phyloP scores from a whole-genome alignment of 2,329 filamentous ascomycete genomes.

The Aspergillus ustus region DNA sequence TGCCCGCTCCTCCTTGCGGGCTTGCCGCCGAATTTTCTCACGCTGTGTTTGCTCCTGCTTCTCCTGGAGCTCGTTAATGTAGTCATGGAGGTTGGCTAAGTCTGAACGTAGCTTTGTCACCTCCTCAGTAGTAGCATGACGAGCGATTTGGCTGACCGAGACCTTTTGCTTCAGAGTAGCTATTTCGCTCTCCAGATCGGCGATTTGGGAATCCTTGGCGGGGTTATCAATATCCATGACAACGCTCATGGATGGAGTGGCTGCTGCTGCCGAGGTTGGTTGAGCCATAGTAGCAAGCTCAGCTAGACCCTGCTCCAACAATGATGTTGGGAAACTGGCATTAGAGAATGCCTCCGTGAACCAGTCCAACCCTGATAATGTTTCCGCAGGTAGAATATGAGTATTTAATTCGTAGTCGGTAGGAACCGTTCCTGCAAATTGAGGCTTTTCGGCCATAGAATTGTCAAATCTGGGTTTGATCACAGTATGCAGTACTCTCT shows the following conservation, averaged over 20 bases:
- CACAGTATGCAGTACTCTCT: constrained; percentile 63
- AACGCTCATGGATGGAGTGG: constrained; percentile 18
- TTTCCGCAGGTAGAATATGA: constrained; percentile 35
- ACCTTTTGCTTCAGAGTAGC: constrained; percentile 43
- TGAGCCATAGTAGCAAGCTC: constrained; percentile 40
- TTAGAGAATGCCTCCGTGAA: constrained; percentile 46
- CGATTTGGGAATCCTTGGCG: constrained; percentile 32
- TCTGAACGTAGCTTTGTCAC: constrained; percentile 43
- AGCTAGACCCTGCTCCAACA: constrained; percentile 47
- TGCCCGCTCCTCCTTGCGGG: constrained; percentile 46
- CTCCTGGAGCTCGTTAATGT: constrained; percentile 44
- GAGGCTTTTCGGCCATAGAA: constrained; percentile 41
- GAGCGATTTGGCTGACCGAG: constrained; percentile 40
- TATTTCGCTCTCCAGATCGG: constrained; percentile 47
- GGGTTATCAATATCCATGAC: constrained; percentile 25
- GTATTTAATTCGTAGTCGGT: constrained; percentile 48
- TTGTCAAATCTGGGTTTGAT: constrained; percentile 71
- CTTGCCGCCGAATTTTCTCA: constrained; percentile 39
- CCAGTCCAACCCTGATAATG: constrained; percentile 20
- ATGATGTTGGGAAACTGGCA: constrained; percentile 41
- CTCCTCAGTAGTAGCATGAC: constrained; percentile 41
- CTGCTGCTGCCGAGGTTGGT: constrained; percentile 29
- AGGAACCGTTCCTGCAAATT: constrained; percentile 44
- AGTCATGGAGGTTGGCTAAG: constrained; percentile 40
- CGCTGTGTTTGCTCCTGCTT: constrained; percentile 41